These are phyloP conservation scores for Rhizophlyctis rosea DNA, from an alignment of 192 early-diverging fungal species.

Conservation along the genomic window DNA sequence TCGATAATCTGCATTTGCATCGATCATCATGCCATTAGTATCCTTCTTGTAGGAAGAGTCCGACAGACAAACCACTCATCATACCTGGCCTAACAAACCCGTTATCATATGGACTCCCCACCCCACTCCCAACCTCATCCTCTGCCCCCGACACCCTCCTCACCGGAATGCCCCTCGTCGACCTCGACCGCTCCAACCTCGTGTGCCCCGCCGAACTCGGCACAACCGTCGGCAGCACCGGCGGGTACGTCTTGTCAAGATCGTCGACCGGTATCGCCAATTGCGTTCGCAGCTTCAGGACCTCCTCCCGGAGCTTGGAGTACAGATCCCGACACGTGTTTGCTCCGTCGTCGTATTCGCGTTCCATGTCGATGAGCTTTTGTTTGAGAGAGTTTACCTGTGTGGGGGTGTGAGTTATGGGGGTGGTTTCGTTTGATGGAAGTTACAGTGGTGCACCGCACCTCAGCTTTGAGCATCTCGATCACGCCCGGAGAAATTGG, in stretches of 20 bases:
- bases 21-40: background rate
- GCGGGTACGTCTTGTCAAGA: constrained; percentile 30
- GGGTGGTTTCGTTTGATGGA: background rate
- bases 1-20: constrained; percentile 17
- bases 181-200: constrained; percentile 7
- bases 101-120: background rate
- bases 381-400: constrained; percentile 33
- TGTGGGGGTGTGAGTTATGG: no score
- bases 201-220: background rate
- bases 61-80: background rate
- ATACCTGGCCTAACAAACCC: background rate
- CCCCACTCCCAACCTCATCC: constrained; percentile 4
- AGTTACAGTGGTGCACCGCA: no score
- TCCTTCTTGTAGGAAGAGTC: background rate
- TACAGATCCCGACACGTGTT: constrained; percentile 22
- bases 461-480: constrained; percentile 44
- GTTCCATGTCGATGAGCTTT: constrained; percentile 25
- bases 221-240: constrained; percentile 5
- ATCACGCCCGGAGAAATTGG: constrained; percentile 26
- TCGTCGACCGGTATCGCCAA: constrained; percentile 24
- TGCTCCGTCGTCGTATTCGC: constrained; percentile 25
- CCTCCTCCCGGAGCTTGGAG: constrained; percentile 31
- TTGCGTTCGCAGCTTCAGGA: constrained; percentile 11
- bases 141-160: background rate
- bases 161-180: constrained; percentile 14